Percentiles rank a stretch among this genome's conserved stretches.
Evolutionary conservation across 2,329 filamentous ascomycete species (phyloP).

Genomic region (Aspergillus ruber): DNA sequence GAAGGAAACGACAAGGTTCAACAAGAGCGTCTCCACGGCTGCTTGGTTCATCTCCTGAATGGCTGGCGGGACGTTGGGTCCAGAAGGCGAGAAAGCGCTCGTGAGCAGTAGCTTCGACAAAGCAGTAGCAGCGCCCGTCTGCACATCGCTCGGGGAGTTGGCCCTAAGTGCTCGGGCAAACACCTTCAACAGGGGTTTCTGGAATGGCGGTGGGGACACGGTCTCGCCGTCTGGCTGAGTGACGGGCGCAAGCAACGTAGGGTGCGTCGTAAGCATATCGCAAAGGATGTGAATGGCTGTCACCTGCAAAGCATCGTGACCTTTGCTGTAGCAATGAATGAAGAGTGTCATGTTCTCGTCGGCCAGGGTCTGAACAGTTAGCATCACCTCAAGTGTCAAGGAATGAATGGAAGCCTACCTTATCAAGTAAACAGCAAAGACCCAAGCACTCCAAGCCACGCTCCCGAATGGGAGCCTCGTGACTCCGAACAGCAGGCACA

Average conservation of each 20-base stretch:
- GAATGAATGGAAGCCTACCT: conserved; percentile 41
- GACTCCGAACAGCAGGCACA: conserved; percentile 86
- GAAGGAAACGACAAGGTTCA: conserved; percentile 76
- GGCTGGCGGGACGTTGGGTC: conserved; percentile 48
- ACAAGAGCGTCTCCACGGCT: conserved; percentile 66
- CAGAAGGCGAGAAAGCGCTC: conserved; percentile 54
- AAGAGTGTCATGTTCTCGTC: conserved; percentile 89
- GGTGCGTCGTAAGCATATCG: conserved; percentile 86
- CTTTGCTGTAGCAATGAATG: conserved; percentile 92
- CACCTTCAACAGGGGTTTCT: conserved; percentile 70
- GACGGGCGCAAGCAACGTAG: conserved; percentile 62
- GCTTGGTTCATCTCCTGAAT: conserved; percentile 46
- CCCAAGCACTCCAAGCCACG: conserved; percentile 83
- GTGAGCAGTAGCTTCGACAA: conserved; percentile 82
- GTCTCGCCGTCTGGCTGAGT: conserved; percentile 42
- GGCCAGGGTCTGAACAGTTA: conserved; percentile 59
- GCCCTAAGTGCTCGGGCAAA: conserved; percentile 75
- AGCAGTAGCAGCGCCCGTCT: conserved; percentile 72
- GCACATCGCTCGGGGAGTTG: conserved; percentile 63
- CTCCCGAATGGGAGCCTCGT: conserved; percentile 88
- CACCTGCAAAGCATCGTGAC: conserved; percentile 80
- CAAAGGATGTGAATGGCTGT: conserved; percentile 87
- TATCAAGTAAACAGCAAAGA: conserved; percentile 83
- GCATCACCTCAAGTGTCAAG: not conserved
- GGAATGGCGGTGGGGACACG: conserved; percentile 40